Evolutionary conservation across 1,139 yeast species (phyloP), one percentile per base, ranked within the genome.

Genomic region (Taphrina sp.): DNA sequence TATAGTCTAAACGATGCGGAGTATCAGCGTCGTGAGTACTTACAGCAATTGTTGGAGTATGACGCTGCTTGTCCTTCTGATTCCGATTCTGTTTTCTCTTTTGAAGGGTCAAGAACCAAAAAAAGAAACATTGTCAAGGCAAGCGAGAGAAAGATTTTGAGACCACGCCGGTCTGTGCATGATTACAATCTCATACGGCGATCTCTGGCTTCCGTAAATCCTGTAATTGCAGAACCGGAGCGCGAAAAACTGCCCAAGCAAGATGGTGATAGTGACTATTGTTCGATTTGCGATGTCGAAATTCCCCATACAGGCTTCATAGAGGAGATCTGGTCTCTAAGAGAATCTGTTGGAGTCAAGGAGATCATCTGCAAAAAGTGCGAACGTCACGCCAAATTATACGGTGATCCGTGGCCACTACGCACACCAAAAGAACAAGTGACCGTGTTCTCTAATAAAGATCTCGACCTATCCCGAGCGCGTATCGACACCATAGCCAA

Each of bases 341-440:
- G 24, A 2, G 35, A 46, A 37, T 22, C 34, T 20, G 35, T 28
- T 7, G 41, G 46, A 33, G 12, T 16, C 22, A 20, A 33, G 20
- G 41, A n/a, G 17, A 19, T 31, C 12, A 14, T 49, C 12, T 53
- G 57, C 20, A 33, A 33, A 34, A 45, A 52, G 16, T 53, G 57
- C 28, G 45, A 45, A 33, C 37, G 57, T 3, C 57, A 53, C 26
- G 34, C 57, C 16, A 45, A 37, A 29, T 23, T 53, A 14, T 53
- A 44, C 16, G 28, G 29, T n/a, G 22, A 19, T 12, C 41, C 53
- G 10, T 53, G 57, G 57, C 57, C 57, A 7, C 20, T 28, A n/a
- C 20, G 56, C 16, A 33, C 56, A 5, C 34, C 45, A 22, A 41
- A 41, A 29, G n/a, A n/a, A n/a, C n/a, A n/a, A n/a, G n/a, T n/a